Percentiles rank a stretch among this genome's conserved stretches.
These are phyloP conservation scores for Globisporangium yorkense DNA, from an alignment of 352 stramenopile species.

Conservation along the genomic window DNA sequence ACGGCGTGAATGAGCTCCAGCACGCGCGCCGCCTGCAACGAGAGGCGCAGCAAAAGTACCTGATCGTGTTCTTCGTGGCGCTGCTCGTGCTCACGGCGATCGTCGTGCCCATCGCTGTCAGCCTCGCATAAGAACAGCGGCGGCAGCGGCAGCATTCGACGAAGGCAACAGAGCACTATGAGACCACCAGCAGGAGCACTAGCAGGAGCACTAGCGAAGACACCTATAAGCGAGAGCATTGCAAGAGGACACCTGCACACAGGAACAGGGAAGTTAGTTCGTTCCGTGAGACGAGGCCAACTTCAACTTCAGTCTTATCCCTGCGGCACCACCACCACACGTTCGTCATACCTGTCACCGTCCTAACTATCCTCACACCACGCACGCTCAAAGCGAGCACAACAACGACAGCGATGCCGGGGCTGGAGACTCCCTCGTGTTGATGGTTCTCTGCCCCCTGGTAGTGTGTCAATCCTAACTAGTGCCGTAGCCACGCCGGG, in stretches of 20 bases:
- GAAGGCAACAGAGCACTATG: neutral
- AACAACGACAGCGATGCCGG: neutral
- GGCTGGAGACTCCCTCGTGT: neutral
- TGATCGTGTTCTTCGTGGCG: conserved; percentile 10
- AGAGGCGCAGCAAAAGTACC: conserved; percentile 60
- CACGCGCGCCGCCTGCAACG: conserved; percentile 54
- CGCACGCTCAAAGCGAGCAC: too few species aligned
- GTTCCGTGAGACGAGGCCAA: neutral
- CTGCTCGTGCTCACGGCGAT: conserved; percentile 26
- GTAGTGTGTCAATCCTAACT: conserved; percentile 2
- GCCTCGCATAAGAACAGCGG: conserved; percentile 10
- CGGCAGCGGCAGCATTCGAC: neutral
- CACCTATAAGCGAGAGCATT: too few species aligned
- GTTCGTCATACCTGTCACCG: neutral
- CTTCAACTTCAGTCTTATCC: neutral
- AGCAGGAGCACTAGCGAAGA: neutral
- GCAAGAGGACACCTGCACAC: neutral
- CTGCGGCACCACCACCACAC: neutral
- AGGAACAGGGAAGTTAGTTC: neutral
- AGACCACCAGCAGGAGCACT: neutral
- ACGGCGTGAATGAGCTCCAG: conserved; percentile 59
- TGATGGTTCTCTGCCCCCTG: neutral
- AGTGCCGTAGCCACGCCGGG: neutral
- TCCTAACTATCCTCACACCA: too few species aligned
- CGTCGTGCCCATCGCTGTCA: conserved; percentile 45